Evolutionary conservation across 2,329 filamentous ascomycete genomes (phyloP).

Genomic region (Fusarium sp.): DNA sequence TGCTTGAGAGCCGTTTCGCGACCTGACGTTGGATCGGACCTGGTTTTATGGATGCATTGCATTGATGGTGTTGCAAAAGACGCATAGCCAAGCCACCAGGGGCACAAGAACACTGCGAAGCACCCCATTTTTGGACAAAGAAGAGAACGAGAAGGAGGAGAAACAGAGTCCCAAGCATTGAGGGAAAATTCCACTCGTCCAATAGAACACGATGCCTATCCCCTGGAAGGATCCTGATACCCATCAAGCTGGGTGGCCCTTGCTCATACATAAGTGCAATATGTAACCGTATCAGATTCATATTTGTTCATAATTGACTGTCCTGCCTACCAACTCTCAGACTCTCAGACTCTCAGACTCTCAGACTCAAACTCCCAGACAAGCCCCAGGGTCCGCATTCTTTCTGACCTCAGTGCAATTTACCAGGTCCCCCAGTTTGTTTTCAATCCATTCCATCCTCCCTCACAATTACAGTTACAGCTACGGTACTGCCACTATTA

Average conservation of each 20-base stretch:
- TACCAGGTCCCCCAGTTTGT: constrained; percentile 29
- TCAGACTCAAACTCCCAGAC: constrained; percentile 4
- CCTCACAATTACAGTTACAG: background rate
- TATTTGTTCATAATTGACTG: background rate
- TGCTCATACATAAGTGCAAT: constrained; percentile 13
- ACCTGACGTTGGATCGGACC: constrained; percentile 24
- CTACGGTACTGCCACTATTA: constrained; percentile 8
- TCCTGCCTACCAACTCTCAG: constrained; percentile 14
- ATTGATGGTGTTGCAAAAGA: constrained; percentile 8
- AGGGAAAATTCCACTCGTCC: background rate
- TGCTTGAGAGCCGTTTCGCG: constrained; percentile 27
- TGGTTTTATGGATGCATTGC: background rate
- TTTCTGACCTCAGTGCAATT: constrained; percentile 33
- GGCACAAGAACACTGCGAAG: constrained; percentile 7
- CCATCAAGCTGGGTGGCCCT: constrained; percentile 39
- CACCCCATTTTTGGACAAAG: background rate
- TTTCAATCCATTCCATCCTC: constrained; percentile 26
- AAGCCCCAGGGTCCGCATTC: constrained; percentile 27
- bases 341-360: constrained; percentile 1
- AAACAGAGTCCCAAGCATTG: background rate
- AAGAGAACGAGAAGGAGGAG: background rate
- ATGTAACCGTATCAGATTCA: constrained; percentile 1
- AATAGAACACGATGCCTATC: background rate
- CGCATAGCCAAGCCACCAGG: constrained; percentile 15
- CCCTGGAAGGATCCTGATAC: constrained; percentile 22